phyloP scores from a whole-genome alignment of 371 early-diverging fungal genomes.

The Mucor indicus region DNA sequence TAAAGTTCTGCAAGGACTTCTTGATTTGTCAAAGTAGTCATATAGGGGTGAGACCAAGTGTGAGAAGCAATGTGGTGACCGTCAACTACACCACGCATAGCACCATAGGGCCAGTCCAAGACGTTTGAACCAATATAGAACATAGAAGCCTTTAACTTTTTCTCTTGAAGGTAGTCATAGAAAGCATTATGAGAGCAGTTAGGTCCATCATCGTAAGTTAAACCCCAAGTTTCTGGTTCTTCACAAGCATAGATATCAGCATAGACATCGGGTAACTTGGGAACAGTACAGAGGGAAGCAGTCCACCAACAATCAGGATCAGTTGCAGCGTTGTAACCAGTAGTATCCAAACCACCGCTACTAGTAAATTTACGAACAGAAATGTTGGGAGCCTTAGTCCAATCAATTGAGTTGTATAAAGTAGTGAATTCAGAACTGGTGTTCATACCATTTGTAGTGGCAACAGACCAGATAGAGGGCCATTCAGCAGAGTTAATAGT shows the following conservation, averaged over 20 bases:
- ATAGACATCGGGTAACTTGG: slow-evolving; percentile 33
- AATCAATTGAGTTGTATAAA: slow-evolving; percentile 44
- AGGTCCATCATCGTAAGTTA: slow-evolving; percentile 50
- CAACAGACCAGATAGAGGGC: slow-evolving; percentile 42
- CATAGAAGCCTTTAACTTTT: slow-evolving; percentile 23
- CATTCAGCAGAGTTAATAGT: slow-evolving; percentile 31
- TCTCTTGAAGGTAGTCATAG: slow-evolving; percentile 38
- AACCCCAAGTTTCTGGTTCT: slow-evolving; percentile 46
- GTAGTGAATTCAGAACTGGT: slow-evolving; percentile 30
- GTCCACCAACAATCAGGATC: slow-evolving; percentile 55
- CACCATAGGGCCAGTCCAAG: slow-evolving; percentile 48
- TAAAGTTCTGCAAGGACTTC: slow-evolving; percentile 59
- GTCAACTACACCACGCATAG: slow-evolving; percentile 44
- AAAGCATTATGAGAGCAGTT: slow-evolving; percentile 54
- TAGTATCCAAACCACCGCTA: slow-evolving; percentile 26
- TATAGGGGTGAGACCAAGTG: slow-evolving; percentile 57
- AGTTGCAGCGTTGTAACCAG: slow-evolving; percentile 20
- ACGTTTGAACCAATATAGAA: slow-evolving; percentile 45
- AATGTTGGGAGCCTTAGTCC: slow-evolving; percentile 42
- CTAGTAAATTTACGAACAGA: slow-evolving; percentile 24
- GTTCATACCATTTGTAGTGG: slow-evolving; percentile 44
- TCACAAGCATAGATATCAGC: slow-evolving; percentile 37
- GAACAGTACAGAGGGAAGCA: slow-evolving; percentile 29
- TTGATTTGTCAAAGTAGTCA: slow-evolving; percentile 52
- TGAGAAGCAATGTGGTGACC: slow-evolving; percentile 54